Conservation (phyloP, 345 rosid genomes). For the Pistacia integerrima region DNA sequence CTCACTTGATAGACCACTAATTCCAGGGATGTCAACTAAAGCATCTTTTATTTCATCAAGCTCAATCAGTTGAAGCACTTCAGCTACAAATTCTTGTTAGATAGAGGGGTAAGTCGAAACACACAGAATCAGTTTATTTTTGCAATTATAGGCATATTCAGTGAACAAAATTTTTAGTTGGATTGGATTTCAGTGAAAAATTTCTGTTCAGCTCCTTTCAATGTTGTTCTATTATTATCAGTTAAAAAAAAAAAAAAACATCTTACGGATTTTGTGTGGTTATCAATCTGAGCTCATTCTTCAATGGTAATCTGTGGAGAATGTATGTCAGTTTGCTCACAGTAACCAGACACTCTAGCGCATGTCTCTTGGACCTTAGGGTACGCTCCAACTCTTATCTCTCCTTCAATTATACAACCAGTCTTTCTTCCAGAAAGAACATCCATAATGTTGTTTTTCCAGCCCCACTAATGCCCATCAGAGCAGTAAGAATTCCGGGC, state of each 20-base stretch:
- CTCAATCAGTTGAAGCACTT: slow-evolving; percentile 56
- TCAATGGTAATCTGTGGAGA: slow-evolving; percentile 45
- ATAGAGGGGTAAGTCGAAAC: background rate
- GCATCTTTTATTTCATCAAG: slow-evolving; percentile 51
- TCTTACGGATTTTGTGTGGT: slow-evolving; percentile 41
- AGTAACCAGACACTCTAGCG: slow-evolving; percentile 50
- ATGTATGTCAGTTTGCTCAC: slow-evolving; percentile 50
- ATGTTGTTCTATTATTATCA: too few relatives aligned
- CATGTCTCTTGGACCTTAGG: slow-evolving; percentile 47
- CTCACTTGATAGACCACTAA: slow-evolving; percentile 53
- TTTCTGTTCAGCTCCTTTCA: too few relatives aligned
- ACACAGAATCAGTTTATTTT: background rate
- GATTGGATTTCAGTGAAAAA: too few relatives aligned
- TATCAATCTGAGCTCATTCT: slow-evolving; percentile 39
- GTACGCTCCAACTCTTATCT: slow-evolving; percentile 42
- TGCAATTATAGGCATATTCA: too few relatives aligned
- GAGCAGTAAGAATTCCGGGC: slow-evolving; percentile 49
- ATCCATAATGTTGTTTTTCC: slow-evolving; percentile 58
- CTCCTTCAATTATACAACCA: slow-evolving; percentile 40
- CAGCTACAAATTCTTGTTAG: slow-evolving; percentile 46
- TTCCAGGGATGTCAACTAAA: slow-evolving; percentile 50
- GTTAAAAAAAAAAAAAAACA: background rate
- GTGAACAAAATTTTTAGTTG: too few relatives aligned
- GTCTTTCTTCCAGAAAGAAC: slow-evolving; percentile 63
- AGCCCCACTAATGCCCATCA: slow-evolving; percentile 52